phyloP scores from a whole-genome alignment of 768 basidiomycete species.

The Tylopilus vinaceipallidus region DNA sequence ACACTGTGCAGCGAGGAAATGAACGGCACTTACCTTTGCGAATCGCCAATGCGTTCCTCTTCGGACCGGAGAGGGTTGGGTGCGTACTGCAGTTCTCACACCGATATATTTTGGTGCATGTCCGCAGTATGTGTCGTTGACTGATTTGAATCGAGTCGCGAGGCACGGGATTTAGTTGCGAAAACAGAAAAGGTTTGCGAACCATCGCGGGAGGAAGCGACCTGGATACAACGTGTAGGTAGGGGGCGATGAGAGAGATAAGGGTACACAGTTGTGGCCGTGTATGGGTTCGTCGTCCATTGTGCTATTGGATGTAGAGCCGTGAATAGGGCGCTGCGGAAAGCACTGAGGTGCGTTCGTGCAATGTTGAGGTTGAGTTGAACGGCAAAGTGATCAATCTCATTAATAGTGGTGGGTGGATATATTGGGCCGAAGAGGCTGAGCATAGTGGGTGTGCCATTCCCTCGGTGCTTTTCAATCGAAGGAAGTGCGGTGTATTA shows the following conservation, averaged over 20 bases:
- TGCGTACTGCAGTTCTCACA: background rate
- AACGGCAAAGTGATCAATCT: background rate
- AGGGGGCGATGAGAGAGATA: constrained; percentile 23
- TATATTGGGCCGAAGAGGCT: background rate
- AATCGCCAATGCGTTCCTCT: constrained; percentile 13
- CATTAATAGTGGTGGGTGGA: constrained; percentile 3
- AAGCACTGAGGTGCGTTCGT: background rate
- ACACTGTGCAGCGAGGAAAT: constrained; percentile 15
- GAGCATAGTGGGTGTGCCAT: constrained; percentile 1
- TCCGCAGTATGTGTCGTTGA: background rate
- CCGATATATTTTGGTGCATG: background rate
- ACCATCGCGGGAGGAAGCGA: constrained; percentile 22
- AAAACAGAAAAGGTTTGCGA: background rate
- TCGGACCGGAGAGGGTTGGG: constrained; percentile 13
- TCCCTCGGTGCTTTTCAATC: constrained; percentile 17
- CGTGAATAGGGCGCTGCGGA: constrained; percentile 9
- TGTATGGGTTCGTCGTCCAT: constrained; percentile 1
- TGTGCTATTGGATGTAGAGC: constrained; percentile 8
- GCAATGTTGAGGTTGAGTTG: background rate
- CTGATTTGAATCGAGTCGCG: background rate
- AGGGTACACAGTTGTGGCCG: constrained; percentile 16
- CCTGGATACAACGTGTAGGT: background rate
- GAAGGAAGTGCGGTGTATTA: constrained; percentile 6
- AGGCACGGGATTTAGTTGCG: background rate
- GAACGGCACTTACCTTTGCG: constrained; percentile 26